These are phyloP conservation scores for Teunomyces gatunensis DNA, from an alignment of 805 yeast genomes.

Conservation along the genomic window DNA sequence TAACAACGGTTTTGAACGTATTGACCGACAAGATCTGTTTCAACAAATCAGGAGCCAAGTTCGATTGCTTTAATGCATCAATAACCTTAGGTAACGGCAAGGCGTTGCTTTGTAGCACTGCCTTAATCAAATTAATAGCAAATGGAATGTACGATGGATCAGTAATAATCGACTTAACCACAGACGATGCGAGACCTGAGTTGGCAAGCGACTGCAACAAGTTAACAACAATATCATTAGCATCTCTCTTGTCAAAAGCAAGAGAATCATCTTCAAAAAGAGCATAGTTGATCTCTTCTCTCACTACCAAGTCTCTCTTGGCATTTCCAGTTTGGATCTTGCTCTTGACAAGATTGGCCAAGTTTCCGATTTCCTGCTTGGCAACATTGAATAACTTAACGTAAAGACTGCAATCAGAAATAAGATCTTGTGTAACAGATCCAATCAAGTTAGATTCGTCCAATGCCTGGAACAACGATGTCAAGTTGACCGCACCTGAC, in stretches of 20 bases:
- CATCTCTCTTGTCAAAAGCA: slow-evolving; percentile 14
- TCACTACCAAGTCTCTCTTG: slow-evolving; percentile 17
- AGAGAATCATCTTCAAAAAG: slow-evolving; percentile 5
- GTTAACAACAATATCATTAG: slow-evolving; percentile 29
- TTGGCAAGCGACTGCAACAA: slow-evolving; percentile 39
- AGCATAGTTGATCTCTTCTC: slow-evolving; percentile 2
- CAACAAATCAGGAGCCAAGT: slow-evolving; percentile 32
- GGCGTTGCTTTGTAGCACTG: slow-evolving; percentile 29
- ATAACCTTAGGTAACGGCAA: slow-evolving; percentile 26
- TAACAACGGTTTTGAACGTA: slow-evolving; percentile 33
- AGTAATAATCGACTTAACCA: slow-evolving; percentile 38
- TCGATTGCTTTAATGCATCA: slow-evolving; percentile 31
- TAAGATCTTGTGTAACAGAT: slow-evolving; percentile 32
- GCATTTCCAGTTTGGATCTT: slow-evolving; percentile 18
- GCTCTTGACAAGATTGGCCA: slow-evolving; percentile 24
- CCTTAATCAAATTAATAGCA: slow-evolving; percentile 31
- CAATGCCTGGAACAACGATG: slow-evolving; percentile 33
- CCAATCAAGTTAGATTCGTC: slow-evolving; percentile 36
- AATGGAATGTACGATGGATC: slow-evolving; percentile 35
- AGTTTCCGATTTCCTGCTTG: slow-evolving; percentile 22
- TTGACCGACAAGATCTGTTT: slow-evolving; percentile 29
- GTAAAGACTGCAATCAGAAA: slow-evolving; percentile 38
- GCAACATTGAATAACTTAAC: slow-evolving; percentile 33
- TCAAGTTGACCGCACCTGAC: slow-evolving; percentile 31
- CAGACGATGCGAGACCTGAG: slow-evolving; percentile 42